phyloP scores from a whole-genome alignment of 1,284 basidiomycete genomes.

The Marasmius tenuissimus region DNA sequence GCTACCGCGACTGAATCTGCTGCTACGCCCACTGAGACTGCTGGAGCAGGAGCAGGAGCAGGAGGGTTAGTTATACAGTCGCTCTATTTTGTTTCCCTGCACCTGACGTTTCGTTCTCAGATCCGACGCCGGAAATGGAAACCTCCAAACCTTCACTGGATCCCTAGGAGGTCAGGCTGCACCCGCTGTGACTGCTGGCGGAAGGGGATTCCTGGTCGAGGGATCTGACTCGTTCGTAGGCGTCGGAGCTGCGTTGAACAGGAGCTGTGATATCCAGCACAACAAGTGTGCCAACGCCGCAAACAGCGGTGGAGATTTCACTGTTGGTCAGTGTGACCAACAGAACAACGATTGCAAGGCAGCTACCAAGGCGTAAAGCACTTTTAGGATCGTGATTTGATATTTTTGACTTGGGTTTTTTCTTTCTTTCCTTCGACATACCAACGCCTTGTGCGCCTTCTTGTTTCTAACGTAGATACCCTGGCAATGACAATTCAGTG shows the following conservation, averaged over 20 bases:
- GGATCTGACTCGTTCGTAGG: conserved; percentile 51
- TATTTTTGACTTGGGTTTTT: neutral
- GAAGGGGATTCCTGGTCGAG: conserved; percentile 47
- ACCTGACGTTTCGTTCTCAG: conserved; percentile 14
- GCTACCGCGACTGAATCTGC: conserved; percentile 18
- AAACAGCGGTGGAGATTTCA: conserved; percentile 29
- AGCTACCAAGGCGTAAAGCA: neutral
- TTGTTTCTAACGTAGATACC: neutral
- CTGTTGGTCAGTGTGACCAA: neutral
- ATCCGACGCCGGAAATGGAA: conserved; percentile 25
- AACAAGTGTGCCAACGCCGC: conserved; percentile 49
- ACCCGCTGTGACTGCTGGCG: conserved; percentile 44
- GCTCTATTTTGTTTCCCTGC: conserved; percentile 8
- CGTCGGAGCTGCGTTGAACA: conserved; percentile 47
- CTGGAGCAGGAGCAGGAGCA: conserved; percentile 15
- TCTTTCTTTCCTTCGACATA: neutral
- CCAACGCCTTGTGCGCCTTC: neutral
- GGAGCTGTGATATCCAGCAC: conserved; percentile 47
- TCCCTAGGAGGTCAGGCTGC: conserved; percentile 44
- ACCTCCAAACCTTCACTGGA: conserved; percentile 61
- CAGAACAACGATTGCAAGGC: neutral
- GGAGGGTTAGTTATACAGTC: neutral
- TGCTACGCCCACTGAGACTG: conserved; percentile 17
- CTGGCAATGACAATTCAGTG: neutral
- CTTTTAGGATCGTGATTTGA: neutral